Base-by-base conservation (phyloP, 352 stramenopile genomes). In the Pythium rhizo-oryzae region DNA sequence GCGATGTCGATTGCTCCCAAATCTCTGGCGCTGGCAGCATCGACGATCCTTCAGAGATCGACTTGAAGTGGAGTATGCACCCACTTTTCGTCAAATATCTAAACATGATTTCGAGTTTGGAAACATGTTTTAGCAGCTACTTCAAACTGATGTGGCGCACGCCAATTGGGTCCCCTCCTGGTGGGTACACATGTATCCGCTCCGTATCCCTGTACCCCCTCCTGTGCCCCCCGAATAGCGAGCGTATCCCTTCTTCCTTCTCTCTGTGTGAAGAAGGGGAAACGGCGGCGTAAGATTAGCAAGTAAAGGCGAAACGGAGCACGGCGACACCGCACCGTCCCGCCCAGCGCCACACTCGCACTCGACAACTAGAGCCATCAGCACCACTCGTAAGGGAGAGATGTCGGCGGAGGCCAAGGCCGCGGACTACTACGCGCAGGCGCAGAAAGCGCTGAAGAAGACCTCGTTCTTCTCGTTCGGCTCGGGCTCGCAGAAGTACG, bases 391-490 rank as follows among this genome's bases (percentile, higher is more conserved):
- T 18, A 4, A 59, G 28, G 13, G n/a, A 1, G 53, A 62, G 55
- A 91, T 92, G 84, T 86, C 81, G 62, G 79, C 84, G 16, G 89
- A 95, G 58, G 82, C 82, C 62, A 91, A 92, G 67, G 90, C 75
- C 12, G 80, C 79, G 41, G 82, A 93, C 37, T 96, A 87, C 70
- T 71, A 95, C 62, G 78, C 81, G 55, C 90, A 98, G 69, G 94
- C 81, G 37, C 77, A 98, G 60, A 90, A 97, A 68, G 82, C 82
- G 30, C 76, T 98, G 23, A 95, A 96, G 71, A 99, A 98, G 80
- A 98, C 97, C 37, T 96, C 91, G 23, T 98, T 98, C 87, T 99
- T 99, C 75, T 97, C 91, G 19, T 98, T 98, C 75, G 97, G 97
- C 59, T 84, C 81, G 23, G 96, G 84, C 56, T 92, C 82, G 55